phyloP scores from a whole-genome alignment of 257 asterid species.

The Apocynum venetum region DNA sequence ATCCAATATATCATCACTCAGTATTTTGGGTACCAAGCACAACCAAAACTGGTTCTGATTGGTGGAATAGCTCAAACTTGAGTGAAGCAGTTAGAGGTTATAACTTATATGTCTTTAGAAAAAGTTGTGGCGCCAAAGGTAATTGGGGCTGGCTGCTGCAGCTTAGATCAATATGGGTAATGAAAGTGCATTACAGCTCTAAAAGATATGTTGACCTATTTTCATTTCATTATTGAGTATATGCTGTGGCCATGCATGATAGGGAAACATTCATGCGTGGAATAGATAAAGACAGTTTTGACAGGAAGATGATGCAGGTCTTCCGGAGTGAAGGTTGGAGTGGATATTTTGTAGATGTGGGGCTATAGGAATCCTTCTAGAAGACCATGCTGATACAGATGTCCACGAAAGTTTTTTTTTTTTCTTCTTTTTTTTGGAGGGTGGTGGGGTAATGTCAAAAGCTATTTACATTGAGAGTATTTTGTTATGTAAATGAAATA shows the following conservation, averaged over 20 bases:
- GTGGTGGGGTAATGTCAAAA: not conserved
- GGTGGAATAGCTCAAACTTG: slow-evolving; percentile 15
- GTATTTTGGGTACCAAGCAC: not conserved
- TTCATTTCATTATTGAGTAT: slow-evolving; percentile 9
- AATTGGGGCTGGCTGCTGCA: slow-evolving; percentile 1
- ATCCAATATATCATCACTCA: slow-evolving; percentile 2
- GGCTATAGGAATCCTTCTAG: slow-evolving; percentile 21
- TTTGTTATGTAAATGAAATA: not conserved
- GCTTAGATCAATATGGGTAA: not conserved
- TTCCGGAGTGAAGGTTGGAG: slow-evolving; percentile 13
- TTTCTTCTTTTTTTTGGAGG: not conserved
- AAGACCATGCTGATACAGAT: slow-evolving; percentile 22
- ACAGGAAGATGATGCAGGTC: slow-evolving; percentile 19
- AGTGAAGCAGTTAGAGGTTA: not conserved
- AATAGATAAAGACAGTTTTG: slow-evolving; percentile 13
- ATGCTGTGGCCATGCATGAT: slow-evolving; percentile 7
- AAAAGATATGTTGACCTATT: slow-evolving; percentile 16
- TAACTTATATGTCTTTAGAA: not conserved
- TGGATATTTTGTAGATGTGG: slow-evolving; percentile 17
- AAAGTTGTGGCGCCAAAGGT: slow-evolving; percentile 2
- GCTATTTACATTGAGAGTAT: not conserved
- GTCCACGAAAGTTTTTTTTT: slow-evolving; percentile 1
- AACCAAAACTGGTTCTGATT: slow-evolving; percentile 27
- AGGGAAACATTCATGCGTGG: slow-evolving; percentile 16
- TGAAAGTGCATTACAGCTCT: slow-evolving; percentile 18